Evolutionary conservation across 129 eudicot genomes (phyloP).

Genomic region (Mikania micrantha): DNA sequence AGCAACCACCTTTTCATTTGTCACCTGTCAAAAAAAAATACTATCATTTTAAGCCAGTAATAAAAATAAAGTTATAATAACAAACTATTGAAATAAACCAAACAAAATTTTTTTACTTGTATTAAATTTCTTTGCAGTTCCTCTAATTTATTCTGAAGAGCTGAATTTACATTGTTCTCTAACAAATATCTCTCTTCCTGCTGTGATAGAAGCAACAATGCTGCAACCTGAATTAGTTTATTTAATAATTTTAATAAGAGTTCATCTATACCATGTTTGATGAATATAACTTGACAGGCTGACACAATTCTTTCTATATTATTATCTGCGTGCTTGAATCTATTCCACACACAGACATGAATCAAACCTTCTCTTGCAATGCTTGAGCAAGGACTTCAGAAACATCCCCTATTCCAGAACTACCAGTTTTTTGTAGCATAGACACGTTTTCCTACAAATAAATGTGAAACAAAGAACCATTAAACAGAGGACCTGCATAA

Average conservation of each 20-base stretch:
- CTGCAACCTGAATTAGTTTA: slow-evolving; percentile 53
- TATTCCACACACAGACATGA: background rate
- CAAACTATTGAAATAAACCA: slow-evolving; percentile 9
- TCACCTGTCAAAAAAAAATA: slow-evolving; percentile 40
- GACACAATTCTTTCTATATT: background rate
- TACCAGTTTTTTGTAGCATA: slow-evolving; percentile 22
- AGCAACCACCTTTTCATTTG: slow-evolving; percentile 86
- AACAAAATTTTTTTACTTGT: slow-evolving; percentile 42
- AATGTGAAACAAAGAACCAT: slow-evolving; percentile 6
- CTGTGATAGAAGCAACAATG: slow-evolving; percentile 78
- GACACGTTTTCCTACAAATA: slow-evolving; percentile 34
- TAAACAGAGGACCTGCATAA: background rate
- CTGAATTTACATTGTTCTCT: slow-evolving; percentile 70
- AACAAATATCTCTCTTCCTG: slow-evolving; percentile 80
- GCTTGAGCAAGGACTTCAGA: slow-evolving; percentile 83
- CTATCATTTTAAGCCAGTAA: background rate
- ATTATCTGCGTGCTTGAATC: background rate
- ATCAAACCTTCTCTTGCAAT: slow-evolving; percentile 74
- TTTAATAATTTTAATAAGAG: background rate
- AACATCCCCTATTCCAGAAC: slow-evolving; percentile 33
- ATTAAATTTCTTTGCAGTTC: slow-evolving; percentile 75
- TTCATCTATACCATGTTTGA: background rate
- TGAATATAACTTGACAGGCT: slow-evolving; percentile 4
- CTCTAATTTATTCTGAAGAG: slow-evolving; percentile 59
- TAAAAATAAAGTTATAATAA: background rate